A percentile compares a stretch with the other conserved stretches of the same genome.
phyloP scores from a whole-genome alignment of 257 asterid species.

The Ilex aquifolium region DNA sequence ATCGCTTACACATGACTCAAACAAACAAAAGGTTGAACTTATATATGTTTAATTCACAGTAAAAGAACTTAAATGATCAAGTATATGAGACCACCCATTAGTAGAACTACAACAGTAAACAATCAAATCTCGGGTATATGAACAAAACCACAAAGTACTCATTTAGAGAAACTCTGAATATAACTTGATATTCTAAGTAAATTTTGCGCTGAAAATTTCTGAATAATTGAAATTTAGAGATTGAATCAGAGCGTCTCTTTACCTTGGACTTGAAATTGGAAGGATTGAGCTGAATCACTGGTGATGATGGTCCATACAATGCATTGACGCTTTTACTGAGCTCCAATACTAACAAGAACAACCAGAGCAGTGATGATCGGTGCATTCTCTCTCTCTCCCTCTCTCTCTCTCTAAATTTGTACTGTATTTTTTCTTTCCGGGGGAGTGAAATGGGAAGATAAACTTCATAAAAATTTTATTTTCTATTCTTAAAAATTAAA shows the following conservation, averaged over 20 bases:
- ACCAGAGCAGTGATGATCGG: constrained; percentile 31
- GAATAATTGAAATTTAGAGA: neutral
- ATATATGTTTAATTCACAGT: too few relatives aligned
- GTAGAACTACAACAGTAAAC: neutral
- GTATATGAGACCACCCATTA: neutral
- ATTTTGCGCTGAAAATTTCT: too few relatives aligned
- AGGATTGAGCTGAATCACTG: constrained; percentile 83
- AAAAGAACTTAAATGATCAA: neutral
- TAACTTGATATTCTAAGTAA: too few relatives aligned
- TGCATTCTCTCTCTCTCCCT: constrained; percentile 25
- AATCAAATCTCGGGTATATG: constrained; percentile 1
- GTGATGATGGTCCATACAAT: constrained; percentile 75
- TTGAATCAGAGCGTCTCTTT: neutral
- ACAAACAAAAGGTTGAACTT: too few relatives aligned
- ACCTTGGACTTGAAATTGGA: constrained; percentile 96
- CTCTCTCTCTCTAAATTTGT: constrained; percentile 7
- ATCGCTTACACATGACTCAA: neutral
- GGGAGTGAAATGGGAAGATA: too few relatives aligned
- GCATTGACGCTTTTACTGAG: constrained; percentile 48
- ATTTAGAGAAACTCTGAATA: neutral
- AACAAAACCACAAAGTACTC: constrained; percentile 8
- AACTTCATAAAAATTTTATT: too few relatives aligned
- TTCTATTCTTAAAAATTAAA: too few relatives aligned
- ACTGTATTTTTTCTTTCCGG: too few relatives aligned
- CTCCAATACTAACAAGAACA: constrained; percentile 20